Base-by-base conservation (phyloP, 495 filamentous ascomycete species). In the Hypoxylon lienhwacheense region DNA sequence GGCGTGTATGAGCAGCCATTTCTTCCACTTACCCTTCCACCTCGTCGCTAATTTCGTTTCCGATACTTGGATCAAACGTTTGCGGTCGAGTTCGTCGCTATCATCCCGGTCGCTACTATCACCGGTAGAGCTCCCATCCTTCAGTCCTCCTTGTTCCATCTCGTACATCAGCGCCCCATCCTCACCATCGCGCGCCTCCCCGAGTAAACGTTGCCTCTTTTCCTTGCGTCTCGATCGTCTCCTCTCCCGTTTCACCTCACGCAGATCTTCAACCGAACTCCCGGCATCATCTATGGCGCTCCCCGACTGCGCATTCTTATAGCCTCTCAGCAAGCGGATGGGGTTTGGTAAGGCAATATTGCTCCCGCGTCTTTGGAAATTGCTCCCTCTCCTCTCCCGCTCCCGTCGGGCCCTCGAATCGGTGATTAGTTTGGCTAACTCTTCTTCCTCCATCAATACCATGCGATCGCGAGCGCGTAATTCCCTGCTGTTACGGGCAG, bases 391-490 rank as follows among this genome's bases (percentile, higher is more conserved):
- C n/a, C 82, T 77, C 32, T 79, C 69, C 1, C 74, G 70, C 16
- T 81, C 77, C 41, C 76, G 72, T 26, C 70, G 67, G n/a, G 65
- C 65, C 16, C 70, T 73, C 40, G 60, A 74, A 67, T 64, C 74
- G 55, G 28, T 81, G 72, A 97, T 76, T 33, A 96, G 68, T 53
- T 86, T 82, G 62, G 95, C 91, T 36, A 86, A 74, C 64, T 97
- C 91, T 48, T 96, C 91, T 72, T 97, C 91, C 55, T 93, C 89
- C 33, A 87, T 79, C 51, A 96, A 67, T 0, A 96, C 85, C n/a
- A 84, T 77, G 36, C 81, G 78, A 63, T 95, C 91, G 66, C 87
- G 81, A 17, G 81, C 76, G 8, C 81, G 74, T 19, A 90, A 73
- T 65, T 95, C 90, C 35, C 79, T 70, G 54, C 87, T 89, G 39